A percentile compares a stretch with the other conserved stretches of the same genome.
These are phyloP conservation scores for Arabis hirsuta DNA, from an alignment of 345 rosid genomes.

Conservation along the genomic window DNA sequence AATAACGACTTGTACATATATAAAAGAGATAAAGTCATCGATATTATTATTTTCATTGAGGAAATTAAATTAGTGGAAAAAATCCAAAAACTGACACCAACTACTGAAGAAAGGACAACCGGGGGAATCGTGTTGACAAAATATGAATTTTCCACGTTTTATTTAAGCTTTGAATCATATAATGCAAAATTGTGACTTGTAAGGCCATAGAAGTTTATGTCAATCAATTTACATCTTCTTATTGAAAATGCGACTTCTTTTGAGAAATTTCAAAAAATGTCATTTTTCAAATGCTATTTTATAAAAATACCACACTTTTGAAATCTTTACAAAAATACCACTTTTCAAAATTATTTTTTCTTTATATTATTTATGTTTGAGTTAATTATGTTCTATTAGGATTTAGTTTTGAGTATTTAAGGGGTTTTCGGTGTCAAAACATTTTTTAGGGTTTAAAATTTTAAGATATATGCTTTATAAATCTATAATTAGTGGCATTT, in stretches of 20 bases:
- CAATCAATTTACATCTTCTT: background rate
- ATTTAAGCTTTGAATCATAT: slow-evolving; percentile 4
- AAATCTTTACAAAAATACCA: no score
- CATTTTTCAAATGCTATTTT: no score
- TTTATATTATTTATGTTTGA: no score
- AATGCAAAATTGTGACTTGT: slow-evolving; percentile 11
- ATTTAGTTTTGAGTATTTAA: no score
- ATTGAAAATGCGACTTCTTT: slow-evolving; percentile 16
- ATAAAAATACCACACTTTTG: no score
- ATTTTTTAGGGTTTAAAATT: no score
- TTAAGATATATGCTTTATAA: no score
- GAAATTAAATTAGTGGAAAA: background rate
- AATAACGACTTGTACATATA: background rate
- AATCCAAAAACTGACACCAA: background rate
- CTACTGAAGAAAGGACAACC: background rate
- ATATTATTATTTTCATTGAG: background rate
- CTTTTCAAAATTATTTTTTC: no score
- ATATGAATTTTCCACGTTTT: slow-evolving; percentile 25
- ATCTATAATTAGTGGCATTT: no score
- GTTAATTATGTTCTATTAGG: no score
- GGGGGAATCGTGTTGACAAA: slow-evolving; percentile 9
- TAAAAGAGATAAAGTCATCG: background rate
- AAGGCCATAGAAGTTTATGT: slow-evolving; percentile 13
- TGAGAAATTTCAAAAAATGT: no score
- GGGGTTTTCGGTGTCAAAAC: no score